Percentiles rank a stretch among this genome's conserved stretches.
These are phyloP conservation scores for Fonsecaea multimorphosa DNA, from an alignment of 2,329 filamentous ascomycete genomes.

Conservation along the genomic window DNA sequence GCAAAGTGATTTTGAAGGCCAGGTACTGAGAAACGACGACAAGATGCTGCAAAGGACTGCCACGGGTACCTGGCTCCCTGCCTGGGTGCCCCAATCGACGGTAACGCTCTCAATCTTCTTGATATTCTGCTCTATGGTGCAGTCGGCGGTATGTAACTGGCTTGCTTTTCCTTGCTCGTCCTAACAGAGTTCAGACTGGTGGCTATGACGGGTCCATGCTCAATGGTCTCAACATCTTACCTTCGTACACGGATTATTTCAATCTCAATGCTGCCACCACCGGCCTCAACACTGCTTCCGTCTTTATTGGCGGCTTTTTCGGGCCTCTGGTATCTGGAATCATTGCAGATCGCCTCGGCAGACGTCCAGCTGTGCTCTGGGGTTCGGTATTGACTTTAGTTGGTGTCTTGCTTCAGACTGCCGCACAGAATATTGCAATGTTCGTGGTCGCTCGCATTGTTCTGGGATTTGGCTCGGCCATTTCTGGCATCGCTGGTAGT, in stretches of 20 bases:
- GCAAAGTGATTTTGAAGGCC: background rate
- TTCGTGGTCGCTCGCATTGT: constrained; percentile 24
- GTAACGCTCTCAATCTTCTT: constrained; percentile 49
- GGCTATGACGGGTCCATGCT: constrained; percentile 20
- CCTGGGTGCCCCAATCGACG: constrained; percentile 55
- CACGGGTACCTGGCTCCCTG: constrained; percentile 57
- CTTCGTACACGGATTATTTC: constrained; percentile 34
- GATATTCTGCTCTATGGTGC: constrained; percentile 54
- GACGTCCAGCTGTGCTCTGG: constrained; percentile 35
- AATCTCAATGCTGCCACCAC: constrained; percentile 29
- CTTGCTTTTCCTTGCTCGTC: background rate
- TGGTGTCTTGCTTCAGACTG: constrained; percentile 65
- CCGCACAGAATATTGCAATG: constrained; percentile 58
- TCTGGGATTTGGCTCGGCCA: constrained; percentile 15
- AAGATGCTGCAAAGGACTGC: constrained; percentile 46
- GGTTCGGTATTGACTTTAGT: constrained; percentile 59
- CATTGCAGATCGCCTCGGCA: constrained; percentile 23
- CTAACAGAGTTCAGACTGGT: constrained; percentile 5
- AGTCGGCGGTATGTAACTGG: constrained; percentile 48
- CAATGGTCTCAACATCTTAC: constrained; percentile 34
- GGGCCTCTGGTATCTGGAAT: constrained; percentile 46
- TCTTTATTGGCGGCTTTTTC: constrained; percentile 47
- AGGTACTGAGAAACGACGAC: background rate
- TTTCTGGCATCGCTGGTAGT: constrained; percentile 5
- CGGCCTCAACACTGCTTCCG: constrained; percentile 29